Evolutionary conservation across 768 basidiomycete species (phyloP).

Genomic region (Lactarius evosmus): DNA sequence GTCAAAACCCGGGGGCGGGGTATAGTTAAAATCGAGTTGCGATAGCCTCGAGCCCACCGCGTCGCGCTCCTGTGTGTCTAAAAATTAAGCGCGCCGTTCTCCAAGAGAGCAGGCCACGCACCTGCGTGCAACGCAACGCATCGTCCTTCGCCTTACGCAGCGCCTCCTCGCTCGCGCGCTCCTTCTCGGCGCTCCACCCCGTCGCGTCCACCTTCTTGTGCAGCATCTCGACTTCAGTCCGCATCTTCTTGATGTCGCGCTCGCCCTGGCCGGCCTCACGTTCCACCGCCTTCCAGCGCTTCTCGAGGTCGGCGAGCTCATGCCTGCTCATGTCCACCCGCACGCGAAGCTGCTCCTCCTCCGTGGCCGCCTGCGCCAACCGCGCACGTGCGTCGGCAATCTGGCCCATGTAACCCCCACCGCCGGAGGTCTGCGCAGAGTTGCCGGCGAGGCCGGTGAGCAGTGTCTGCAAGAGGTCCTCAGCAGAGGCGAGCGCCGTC

Average conservation of each 20-base stretch:
- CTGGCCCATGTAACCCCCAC: slow-evolving; percentile 91
- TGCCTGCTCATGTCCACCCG: slow-evolving; percentile 74
- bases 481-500: slow-evolving; percentile 63
- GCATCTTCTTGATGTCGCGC: slow-evolving; percentile 61
- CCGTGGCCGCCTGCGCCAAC: slow-evolving; percentile 71
- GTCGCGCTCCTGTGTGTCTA: slow-evolving; percentile 56
- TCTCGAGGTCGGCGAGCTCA: slow-evolving; percentile 75
- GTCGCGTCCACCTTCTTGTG: slow-evolving; percentile 51
- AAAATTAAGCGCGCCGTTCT: slow-evolving; percentile 4
- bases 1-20: slow-evolving; percentile 79
- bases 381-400: slow-evolving; percentile 79
- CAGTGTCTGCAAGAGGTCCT: slow-evolving; percentile 93
- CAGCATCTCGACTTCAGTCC: slow-evolving; percentile 54
- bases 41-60: slow-evolving; percentile 60
- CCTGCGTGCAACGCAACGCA: slow-evolving; percentile 62
- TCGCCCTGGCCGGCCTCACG: slow-evolving; percentile 77
- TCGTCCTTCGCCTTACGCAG: slow-evolving; percentile 51
- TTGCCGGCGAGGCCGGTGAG: slow-evolving; percentile 82
- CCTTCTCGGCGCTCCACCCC: slow-evolving; percentile 77
- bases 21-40: slow-evolving; percentile 79
- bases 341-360: slow-evolving; percentile 77
- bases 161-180: slow-evolving; percentile 52
- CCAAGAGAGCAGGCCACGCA: slow-evolving; percentile 33
- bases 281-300: slow-evolving; percentile 77
- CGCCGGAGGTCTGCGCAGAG: slow-evolving; percentile 62